Evolutionary conservation across 768 basidiomycete genomes (phyloP).

Genomic region (Hygrocybe punicea): DNA sequence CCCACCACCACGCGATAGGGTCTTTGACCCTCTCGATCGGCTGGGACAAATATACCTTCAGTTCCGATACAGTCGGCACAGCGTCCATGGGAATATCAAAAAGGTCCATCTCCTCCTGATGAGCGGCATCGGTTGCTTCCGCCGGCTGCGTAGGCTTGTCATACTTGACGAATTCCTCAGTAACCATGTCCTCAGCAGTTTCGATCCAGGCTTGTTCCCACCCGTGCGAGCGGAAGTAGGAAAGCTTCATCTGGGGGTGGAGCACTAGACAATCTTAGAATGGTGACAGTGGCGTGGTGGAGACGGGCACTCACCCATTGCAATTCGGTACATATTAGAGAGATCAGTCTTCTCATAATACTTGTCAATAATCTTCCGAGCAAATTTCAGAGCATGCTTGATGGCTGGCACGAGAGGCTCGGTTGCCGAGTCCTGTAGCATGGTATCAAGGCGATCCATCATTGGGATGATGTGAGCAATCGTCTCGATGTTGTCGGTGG

Average conservation of each 20-base stretch:
- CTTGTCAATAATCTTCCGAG: constrained; percentile 28
- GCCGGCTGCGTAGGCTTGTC: background rate
- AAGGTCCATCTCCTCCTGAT: background rate
- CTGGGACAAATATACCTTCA: constrained; percentile 20
- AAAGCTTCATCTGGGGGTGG: constrained; percentile 27
- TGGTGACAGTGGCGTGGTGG: background rate
- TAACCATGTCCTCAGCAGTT: constrained; percentile 14
- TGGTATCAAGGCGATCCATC: constrained; percentile 27
- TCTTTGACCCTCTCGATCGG: constrained; percentile 11
- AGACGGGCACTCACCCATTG: constrained; percentile 31
- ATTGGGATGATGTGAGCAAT: constrained; percentile 24
- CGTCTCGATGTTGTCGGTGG: constrained; percentile 13
- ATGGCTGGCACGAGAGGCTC: constrained; percentile 17
- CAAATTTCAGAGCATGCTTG: constrained; percentile 19
- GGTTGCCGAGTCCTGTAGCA: constrained; percentile 11
- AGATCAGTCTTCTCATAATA: constrained; percentile 34
- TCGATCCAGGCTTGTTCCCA: constrained; percentile 27
- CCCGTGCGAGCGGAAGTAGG: constrained; percentile 21
- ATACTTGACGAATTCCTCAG: constrained; percentile 12
- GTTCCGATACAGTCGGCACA: constrained; percentile 7
- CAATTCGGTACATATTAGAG: constrained; percentile 33
- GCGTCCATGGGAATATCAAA: background rate
- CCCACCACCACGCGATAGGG: constrained; percentile 23
- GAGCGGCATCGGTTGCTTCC: background rate
- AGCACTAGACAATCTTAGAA: constrained; percentile 16